Percentiles rank a stretch among this genome's conserved stretches.
Evolutionary conservation across 2,329 filamentous ascomycete genomes (phyloP).

Genomic region (Trichoderma sp.): DNA sequence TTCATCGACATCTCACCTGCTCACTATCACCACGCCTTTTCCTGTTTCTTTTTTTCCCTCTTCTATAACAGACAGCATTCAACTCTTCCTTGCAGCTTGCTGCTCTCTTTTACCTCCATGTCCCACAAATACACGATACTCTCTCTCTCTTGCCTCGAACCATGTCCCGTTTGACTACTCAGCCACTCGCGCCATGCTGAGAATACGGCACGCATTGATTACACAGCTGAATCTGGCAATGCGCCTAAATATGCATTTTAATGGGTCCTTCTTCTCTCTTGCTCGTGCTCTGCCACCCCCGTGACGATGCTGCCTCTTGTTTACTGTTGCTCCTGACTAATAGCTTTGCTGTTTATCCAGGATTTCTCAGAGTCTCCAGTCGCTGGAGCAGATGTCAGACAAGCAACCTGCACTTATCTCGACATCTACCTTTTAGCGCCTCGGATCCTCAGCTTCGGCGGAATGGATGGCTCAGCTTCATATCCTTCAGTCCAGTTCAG

Average conservation of each 20-base stretch:
- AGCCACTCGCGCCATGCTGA: neutral
- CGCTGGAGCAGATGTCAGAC: neutral
- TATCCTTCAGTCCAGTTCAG: neutral
- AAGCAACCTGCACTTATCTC: neutral
- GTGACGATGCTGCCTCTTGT: neutral
- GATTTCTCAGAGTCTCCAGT: neutral
- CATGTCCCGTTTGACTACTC: neutral
- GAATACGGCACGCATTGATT: neutral
- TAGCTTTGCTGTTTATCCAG: neutral
- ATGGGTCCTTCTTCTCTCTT: neutral
- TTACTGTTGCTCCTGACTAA: neutral
- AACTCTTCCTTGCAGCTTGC: neutral
- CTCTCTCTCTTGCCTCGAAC: too few relatives aligned
- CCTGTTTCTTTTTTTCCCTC: neutral
- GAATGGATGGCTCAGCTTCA: neutral
- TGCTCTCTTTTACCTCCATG: neutral
- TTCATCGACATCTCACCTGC: neutral
- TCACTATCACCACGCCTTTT: neutral
- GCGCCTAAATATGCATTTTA: neutral
- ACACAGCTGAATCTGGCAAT: neutral
- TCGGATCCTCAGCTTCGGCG: neutral
- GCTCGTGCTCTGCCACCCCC: neutral
- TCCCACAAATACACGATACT: neutral
- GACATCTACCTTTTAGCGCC: neutral
- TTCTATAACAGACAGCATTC: neutral